Conservation (phyloP, 306 rosid genomes). For the Ochetophila trinervis region DNA sequence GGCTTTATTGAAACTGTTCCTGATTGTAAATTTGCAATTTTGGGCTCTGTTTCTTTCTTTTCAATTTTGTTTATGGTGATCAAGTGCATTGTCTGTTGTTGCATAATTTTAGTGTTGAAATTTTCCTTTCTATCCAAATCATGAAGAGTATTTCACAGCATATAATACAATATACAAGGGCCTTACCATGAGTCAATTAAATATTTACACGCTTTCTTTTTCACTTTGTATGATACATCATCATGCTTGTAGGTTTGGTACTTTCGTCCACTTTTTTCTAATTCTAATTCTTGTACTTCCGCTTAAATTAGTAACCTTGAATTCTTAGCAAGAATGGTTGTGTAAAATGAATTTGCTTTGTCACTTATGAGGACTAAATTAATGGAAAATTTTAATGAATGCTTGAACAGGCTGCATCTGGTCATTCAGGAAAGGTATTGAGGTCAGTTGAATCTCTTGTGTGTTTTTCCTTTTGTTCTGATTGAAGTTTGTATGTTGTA, state of each 20-base stretch:
- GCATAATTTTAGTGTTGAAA: too few relatives aligned
- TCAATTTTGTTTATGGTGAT: not conserved
- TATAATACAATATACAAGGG: too few relatives aligned
- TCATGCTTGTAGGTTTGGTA: not conserved
- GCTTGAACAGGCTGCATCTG: constrained; percentile 40
- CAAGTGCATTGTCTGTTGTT: too few relatives aligned
- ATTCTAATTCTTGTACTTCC: not conserved
- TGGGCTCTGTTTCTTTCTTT: not conserved
- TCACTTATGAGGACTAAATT: constrained; percentile 12
- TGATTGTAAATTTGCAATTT: not conserved
- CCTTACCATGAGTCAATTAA: too few relatives aligned
- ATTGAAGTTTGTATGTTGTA: not conserved
- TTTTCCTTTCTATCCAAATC: too few relatives aligned
- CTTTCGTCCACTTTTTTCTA: not conserved
- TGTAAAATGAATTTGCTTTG: constrained; percentile 9
- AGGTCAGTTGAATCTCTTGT: constrained; percentile 44
- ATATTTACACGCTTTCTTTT: too few relatives aligned
- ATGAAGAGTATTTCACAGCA: too few relatives aligned
- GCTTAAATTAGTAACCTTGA: not conserved
- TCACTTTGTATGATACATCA: too few relatives aligned
- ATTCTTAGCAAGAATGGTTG: not conserved
- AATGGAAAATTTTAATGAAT: constrained; percentile 26
- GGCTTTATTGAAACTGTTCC: not conserved
- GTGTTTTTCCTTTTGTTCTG: constrained; percentile 8
- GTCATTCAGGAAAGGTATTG: constrained; percentile 41